Evolutionary conservation across 208 protist species (phyloP).

Genomic region (Phytomonas sp.): DNA sequence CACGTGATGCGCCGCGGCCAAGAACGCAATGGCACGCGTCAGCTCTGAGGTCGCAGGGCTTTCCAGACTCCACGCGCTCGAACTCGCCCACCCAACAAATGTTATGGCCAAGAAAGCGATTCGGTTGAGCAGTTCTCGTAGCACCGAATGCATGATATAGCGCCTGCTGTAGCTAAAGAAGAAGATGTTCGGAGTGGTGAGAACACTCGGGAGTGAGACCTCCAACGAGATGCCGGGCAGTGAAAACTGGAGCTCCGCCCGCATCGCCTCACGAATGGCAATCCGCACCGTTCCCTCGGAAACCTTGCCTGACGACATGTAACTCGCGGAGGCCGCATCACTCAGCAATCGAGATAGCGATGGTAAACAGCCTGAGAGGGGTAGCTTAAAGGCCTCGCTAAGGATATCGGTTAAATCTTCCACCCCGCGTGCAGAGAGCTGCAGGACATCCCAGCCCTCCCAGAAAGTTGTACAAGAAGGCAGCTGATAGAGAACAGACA

Average conservation of each 20-base stretch:
- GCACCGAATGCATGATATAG: constrained; percentile 52
- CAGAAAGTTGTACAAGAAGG: constrained; percentile 13
- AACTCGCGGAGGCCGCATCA: constrained; percentile 49
- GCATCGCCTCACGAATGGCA: constrained; percentile 17
- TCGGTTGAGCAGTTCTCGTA: constrained; percentile 39
- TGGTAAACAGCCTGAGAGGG: constrained; percentile 13
- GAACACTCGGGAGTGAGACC: not conserved
- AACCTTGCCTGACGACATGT: constrained; percentile 30
- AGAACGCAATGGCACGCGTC: constrained; percentile 29
- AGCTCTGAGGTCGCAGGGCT: constrained; percentile 2
- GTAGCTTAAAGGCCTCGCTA: constrained; percentile 3
- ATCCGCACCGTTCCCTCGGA: constrained; percentile 18
- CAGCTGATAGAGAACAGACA: not conserved
- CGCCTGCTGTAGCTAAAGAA: constrained; percentile 62
- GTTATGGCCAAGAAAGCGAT: constrained; percentile 42
- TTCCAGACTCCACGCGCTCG: not conserved
- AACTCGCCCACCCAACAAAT: constrained; percentile 50
- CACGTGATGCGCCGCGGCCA: constrained; percentile 60
- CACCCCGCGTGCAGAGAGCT: constrained; percentile 18
- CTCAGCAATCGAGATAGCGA: constrained; percentile 41
- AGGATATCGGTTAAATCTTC: not conserved
- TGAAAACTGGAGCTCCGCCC: not conserved
- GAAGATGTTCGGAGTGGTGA: not conserved
- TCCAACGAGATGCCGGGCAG: not conserved
- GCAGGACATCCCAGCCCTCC: constrained; percentile 23